These are phyloP conservation scores for Gillenia trifoliata DNA, from an alignment of 306 rosid genomes.

Conservation along the genomic window DNA sequence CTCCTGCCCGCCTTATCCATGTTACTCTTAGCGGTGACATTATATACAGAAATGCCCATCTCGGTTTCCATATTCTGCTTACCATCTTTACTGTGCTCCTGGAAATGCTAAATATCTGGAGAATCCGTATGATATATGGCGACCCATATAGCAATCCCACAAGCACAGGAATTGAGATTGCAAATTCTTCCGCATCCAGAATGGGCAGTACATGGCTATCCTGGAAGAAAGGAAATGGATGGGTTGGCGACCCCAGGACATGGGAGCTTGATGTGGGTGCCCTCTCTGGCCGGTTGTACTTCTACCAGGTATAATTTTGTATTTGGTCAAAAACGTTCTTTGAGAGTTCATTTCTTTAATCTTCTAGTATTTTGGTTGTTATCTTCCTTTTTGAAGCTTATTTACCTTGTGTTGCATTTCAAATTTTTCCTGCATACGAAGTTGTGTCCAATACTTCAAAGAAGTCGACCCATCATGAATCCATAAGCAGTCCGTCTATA, in stretches of 20 bases:
- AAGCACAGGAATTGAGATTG: constrained; percentile 49
- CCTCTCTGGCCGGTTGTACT: constrained; percentile 42
- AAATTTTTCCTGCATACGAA: neutral
- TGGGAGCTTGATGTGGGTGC: constrained; percentile 62
- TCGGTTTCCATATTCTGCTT: constrained; percentile 49
- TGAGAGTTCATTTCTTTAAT: neutral
- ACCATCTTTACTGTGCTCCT: constrained; percentile 51
- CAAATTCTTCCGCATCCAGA: constrained; percentile 62
- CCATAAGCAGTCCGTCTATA: neutral
- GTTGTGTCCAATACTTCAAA: neutral
- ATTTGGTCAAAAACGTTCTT: neutral
- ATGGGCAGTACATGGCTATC: constrained; percentile 57
- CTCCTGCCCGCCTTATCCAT: constrained; percentile 54
- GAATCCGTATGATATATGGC: constrained; percentile 46
- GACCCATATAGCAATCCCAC: constrained; percentile 64
- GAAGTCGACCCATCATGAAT: neutral
- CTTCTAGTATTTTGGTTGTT: neutral
- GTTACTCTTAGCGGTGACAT: constrained; percentile 31
- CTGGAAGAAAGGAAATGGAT: constrained; percentile 48
- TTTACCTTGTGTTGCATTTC: neutral
- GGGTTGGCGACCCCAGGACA: constrained; percentile 49
- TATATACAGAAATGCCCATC: constrained; percentile 46
- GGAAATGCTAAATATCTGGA: constrained; percentile 40
- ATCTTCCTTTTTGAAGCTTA: neutral
- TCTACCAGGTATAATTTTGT: constrained; percentile 41